phyloP scores from a whole-genome alignment of 257 asterid genomes.

The Oldenlandia corymbosa region DNA sequence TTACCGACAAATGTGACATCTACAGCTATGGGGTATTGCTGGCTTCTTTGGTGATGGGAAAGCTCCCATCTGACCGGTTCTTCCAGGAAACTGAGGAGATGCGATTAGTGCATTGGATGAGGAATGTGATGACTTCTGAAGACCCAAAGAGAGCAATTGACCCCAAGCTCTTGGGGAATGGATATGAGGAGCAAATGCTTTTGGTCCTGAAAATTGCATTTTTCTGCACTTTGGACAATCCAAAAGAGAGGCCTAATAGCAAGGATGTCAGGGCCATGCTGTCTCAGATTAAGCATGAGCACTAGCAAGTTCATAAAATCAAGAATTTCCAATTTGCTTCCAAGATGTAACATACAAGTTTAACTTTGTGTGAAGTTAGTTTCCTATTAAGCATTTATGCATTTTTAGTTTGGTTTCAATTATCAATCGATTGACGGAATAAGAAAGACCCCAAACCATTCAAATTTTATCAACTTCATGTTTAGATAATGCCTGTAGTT shows the following conservation, averaged over 20 bases:
- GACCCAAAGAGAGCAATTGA: slow-evolving; percentile 71
- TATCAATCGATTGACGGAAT: not conserved
- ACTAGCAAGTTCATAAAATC: not conserved
- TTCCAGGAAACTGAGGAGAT: slow-evolving; percentile 69
- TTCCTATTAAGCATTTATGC: not conserved
- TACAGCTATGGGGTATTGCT: slow-evolving; percentile 75
- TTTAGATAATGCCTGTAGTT: no score
- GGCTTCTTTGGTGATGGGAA: slow-evolving; percentile 60
- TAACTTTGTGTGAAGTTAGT: slow-evolving; percentile 8
- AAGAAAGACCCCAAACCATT: not conserved
- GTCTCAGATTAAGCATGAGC: slow-evolving; percentile 50
- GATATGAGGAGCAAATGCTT: slow-evolving; percentile 79
- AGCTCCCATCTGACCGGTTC: slow-evolving; percentile 67
- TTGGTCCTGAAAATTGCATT: slow-evolving; percentile 84
- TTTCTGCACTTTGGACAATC: slow-evolving; percentile 68
- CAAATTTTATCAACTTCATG: no score
- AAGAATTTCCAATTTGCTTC: not conserved
- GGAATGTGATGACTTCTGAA: slow-evolving; percentile 71
- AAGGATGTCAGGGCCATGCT: slow-evolving; percentile 72
- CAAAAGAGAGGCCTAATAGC: slow-evolving; percentile 83
- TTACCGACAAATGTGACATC: slow-evolving; percentile 83
- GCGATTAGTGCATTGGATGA: slow-evolving; percentile 76
- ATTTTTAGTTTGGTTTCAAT: not conserved
- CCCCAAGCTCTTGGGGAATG: slow-evolving; percentile 45
- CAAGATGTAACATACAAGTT: not conserved